Percentiles rank a stretch among this genome's conserved stretches.
Conservation (phyloP, 1,284 basidiomycete genomes). For the Boletus semigastroideus region DNA sequence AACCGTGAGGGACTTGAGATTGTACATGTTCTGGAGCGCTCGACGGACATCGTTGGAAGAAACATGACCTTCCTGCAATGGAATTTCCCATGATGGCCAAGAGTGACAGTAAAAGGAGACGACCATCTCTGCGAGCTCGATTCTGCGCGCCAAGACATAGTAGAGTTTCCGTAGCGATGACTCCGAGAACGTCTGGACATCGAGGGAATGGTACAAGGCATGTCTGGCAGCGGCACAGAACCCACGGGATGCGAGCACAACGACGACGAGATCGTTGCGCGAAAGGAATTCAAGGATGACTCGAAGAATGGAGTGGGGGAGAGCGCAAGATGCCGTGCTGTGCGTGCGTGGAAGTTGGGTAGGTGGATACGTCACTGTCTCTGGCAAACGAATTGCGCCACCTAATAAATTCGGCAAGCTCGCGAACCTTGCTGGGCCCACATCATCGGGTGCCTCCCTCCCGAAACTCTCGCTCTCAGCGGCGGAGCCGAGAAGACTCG, state of each 20-base stretch:
- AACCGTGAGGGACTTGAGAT: conserved; percentile 28
- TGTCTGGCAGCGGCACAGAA: conserved; percentile 23
- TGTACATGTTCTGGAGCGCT: conserved; percentile 32
- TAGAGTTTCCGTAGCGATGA: conserved; percentile 18
- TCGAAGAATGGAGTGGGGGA: conserved; percentile 24
- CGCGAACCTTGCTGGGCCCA: conserved; percentile 3
- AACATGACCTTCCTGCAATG: conserved; percentile 2
- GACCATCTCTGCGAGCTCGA: conserved; percentile 26
- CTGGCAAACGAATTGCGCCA: conserved; percentile 3
- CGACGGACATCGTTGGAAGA: conserved; percentile 16
- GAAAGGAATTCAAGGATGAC: conserved; percentile 25
- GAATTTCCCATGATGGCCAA: conserved; percentile 20
- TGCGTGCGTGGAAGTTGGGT: neutral
- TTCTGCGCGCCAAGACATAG: conserved; percentile 16
- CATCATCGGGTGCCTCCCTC: neutral
- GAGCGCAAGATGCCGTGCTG: conserved; percentile 1
- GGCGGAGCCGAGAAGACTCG: conserved; percentile 25
- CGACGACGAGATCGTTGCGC: conserved; percentile 12
- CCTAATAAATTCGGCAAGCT: conserved; percentile 24
- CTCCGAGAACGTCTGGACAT: conserved; percentile 16
- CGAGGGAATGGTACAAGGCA: conserved; percentile 23
- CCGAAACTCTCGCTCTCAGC: conserved; percentile 13
- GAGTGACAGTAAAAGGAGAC: conserved; percentile 23
- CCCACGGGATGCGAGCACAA: conserved; percentile 24
- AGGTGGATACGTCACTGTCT: neutral